A percentile compares a stretch with the other conserved stretches of the same genome.
phyloP scores from a whole-genome alignment of 306 rosid genomes.

The Quercus variabilis region DNA sequence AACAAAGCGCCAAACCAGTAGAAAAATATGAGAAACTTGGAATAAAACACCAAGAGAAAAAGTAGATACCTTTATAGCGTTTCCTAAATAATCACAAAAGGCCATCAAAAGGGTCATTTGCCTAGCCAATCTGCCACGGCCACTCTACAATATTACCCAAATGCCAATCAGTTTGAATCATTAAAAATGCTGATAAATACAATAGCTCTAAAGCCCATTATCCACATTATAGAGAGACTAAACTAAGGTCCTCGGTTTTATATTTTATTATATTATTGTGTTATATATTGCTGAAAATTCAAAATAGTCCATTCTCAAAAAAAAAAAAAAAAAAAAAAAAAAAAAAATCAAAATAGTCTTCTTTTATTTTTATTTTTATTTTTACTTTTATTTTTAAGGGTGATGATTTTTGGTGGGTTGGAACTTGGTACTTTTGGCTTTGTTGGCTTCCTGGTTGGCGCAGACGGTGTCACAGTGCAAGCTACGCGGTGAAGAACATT shows the following conservation, averaged over 20 bases:
- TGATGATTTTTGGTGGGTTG: background rate
- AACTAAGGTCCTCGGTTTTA: background rate
- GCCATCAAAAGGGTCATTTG: conserved; percentile 97
- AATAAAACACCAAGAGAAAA: conserved; percentile 1
- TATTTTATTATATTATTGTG: background rate
- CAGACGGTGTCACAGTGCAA: background rate
- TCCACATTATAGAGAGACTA: background rate
- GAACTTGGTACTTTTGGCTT: background rate
- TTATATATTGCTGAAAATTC: too few species aligned
- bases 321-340: too few species aligned
- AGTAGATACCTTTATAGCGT: conserved; percentile 65
- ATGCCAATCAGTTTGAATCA: conserved; percentile 4
- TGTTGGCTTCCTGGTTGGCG: background rate
- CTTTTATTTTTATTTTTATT: background rate
- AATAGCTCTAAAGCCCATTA: too few species aligned
- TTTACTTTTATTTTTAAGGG: background rate
- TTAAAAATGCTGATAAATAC: background rate
- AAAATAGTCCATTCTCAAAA: too few species aligned
- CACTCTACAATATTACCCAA: conserved; percentile 58
- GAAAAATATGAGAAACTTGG: background rate
- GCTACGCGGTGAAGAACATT: background rate
- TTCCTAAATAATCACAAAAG: conserved; percentile 83
- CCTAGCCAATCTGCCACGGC: conserved; percentile 93
- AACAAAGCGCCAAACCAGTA: background rate
- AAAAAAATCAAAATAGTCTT: too few species aligned